A percentile compares a stretch with the other conserved stretches of the same genome.
These are phyloP conservation scores for Ceratobasidium sp. DNA, from an alignment of 1,284 basidiomycete genomes.

Conservation along the genomic window DNA sequence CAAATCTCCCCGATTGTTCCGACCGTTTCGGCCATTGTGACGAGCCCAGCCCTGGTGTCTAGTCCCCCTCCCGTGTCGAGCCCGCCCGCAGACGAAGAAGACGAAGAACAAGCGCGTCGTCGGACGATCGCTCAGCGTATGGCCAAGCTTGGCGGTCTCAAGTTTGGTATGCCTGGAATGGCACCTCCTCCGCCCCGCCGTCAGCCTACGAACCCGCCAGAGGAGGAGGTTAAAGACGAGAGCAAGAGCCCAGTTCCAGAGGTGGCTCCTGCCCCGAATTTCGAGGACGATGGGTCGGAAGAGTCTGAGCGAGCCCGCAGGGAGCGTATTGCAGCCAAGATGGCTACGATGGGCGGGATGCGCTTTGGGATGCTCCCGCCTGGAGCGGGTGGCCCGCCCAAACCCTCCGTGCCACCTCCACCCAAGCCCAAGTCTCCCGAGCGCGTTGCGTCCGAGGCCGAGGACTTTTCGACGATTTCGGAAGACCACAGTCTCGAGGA, in stretches of 20 bases:
- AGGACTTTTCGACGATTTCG: constrained; percentile 63
- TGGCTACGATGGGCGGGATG: constrained; percentile 81
- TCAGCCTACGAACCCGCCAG: constrained; percentile 55
- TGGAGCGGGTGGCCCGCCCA: constrained; percentile 55
- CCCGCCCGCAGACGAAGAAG: constrained; percentile 56
- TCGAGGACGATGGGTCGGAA: constrained; percentile 36
- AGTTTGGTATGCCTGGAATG: constrained; percentile 68
- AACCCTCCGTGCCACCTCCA: constrained; percentile 51
- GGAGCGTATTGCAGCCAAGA: constrained; percentile 75
- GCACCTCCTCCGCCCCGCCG: constrained; percentile 57
- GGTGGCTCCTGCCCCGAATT: constrained; percentile 21
- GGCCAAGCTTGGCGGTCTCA: constrained; percentile 80
- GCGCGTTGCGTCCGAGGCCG: constrained; percentile 52
- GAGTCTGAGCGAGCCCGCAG: constrained; percentile 57
- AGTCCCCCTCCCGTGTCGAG: neutral
- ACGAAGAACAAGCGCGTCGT: constrained; percentile 62
- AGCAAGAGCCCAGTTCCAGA: constrained; percentile 23
- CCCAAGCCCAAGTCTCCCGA: constrained; percentile 52
- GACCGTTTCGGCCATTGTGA: neutral
- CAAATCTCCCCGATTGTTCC: constrained; percentile 9
- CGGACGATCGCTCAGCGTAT: constrained; percentile 80
- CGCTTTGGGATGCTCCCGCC: constrained; percentile 78
- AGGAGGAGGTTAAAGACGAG: constrained; percentile 64
- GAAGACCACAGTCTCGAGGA: constrained; percentile 59
- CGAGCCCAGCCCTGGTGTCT: neutral